Evolutionary conservation across 495 filamentous ascomycete species (phyloP).

Genomic region (Cudoniella acicularis): DNA sequence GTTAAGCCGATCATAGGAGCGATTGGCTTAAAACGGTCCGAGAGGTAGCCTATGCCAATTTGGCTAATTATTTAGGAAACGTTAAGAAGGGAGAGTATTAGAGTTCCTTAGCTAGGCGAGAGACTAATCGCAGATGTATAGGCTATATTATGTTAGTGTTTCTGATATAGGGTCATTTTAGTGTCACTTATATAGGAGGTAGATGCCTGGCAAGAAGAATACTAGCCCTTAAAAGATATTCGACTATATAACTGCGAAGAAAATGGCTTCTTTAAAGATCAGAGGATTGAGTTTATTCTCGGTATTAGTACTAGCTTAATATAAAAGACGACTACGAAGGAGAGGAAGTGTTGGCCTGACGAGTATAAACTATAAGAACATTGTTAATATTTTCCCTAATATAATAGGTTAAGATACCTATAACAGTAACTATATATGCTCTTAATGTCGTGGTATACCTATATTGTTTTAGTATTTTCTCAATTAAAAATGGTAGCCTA

Average conservation of each 20-base stretch:
- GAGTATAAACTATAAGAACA: slow-evolving; percentile 11
- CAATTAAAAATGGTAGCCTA: too few relatives aligned
- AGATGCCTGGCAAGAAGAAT: slow-evolving; percentile 22
- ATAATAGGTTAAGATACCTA: too few relatives aligned
- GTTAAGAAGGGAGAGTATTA: slow-evolving; percentile 43
- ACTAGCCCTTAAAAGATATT: slow-evolving; percentile 23
- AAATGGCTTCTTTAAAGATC: slow-evolving; percentile 11
- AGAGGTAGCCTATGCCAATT: slow-evolving; percentile 45
- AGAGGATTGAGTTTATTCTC: slow-evolving; percentile 1
- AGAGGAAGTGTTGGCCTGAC: slow-evolving; percentile 3
- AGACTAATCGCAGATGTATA: slow-evolving; percentile 8
- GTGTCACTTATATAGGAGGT: slow-evolving; percentile 3
- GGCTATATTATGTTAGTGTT: not conserved
- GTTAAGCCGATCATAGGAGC: slow-evolving; percentile 47
- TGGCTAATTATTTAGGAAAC: slow-evolving; percentile 44
- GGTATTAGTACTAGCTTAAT: not conserved
- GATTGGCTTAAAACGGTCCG: slow-evolving; percentile 47
- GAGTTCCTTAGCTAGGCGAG: slow-evolving; percentile 1
- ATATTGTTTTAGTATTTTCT: too few relatives aligned
- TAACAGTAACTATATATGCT: too few relatives aligned
- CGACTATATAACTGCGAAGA: slow-evolving; percentile 9
- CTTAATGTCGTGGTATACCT: too few relatives aligned
- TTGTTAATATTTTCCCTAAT: too few relatives aligned
- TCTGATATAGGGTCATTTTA: not conserved
- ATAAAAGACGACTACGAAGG: not conserved